Evolutionary conservation across 345 rosid genomes (phyloP).

Genomic region (Melaleuca quinquenervia): DNA sequence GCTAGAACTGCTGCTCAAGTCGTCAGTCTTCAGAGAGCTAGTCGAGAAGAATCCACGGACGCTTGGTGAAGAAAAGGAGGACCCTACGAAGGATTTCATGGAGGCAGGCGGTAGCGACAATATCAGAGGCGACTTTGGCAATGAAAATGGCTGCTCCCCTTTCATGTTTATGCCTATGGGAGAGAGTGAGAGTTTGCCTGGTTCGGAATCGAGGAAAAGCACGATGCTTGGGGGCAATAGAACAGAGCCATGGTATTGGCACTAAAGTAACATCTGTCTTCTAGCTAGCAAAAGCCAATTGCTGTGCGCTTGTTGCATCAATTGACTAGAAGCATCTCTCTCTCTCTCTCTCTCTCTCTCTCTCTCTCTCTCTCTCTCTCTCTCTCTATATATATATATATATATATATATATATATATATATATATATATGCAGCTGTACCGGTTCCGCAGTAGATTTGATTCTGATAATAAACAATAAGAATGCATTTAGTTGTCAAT

Average conservation of each 20-base stretch:
- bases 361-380: background rate
- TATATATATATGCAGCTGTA: background rate
- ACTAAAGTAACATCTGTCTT: background rate
- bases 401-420: no score
- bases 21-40: constrained; percentile 41
- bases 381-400: no score
- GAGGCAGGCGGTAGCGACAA: background rate
- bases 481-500: background rate
- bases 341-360: background rate
- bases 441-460: background rate
- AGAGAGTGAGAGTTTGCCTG: constrained; percentile 1
- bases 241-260: constrained; percentile 11
- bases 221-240: background rate
- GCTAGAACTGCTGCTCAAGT: constrained; percentile 42
- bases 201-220: constrained; percentile 8
- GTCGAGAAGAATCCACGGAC: constrained; percentile 28
- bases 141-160: background rate
- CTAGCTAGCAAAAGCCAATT: background rate
- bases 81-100: background rate
- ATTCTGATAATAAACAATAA: background rate
- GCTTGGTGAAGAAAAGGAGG: background rate
- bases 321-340: background rate
- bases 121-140: background rate
- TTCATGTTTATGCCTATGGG: background rate
- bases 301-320: background rate